phyloP scores from a whole-genome alignment of 805 yeast species.

The Gaillardinia entomophila region DNA sequence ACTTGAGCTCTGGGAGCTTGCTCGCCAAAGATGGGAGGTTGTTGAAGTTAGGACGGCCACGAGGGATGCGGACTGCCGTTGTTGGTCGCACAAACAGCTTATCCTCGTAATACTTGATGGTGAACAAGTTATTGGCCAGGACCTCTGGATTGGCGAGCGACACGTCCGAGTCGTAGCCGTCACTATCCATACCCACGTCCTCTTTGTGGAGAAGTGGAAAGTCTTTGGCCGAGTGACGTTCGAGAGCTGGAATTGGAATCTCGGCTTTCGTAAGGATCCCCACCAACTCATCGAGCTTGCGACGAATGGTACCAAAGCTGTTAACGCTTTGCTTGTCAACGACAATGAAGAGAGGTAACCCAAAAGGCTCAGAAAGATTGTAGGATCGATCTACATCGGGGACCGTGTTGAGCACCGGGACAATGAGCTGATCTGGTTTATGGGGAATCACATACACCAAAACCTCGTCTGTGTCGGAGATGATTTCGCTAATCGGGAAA shows the following conservation, averaged over 20 bases:
- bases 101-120: constrained; percentile 35
- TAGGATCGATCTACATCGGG: constrained; percentile 31
- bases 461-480: constrained; percentile 56
- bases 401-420: constrained; percentile 53
- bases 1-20: constrained; percentile 21
- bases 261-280: constrained; percentile 19
- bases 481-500: constrained; percentile 62
- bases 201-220: constrained; percentile 25
- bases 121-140: constrained; percentile 45
- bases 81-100: constrained; percentile 2
- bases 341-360: constrained; percentile 70
- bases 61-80: constrained; percentile 42
- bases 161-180: constrained; percentile 40
- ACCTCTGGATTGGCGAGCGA: constrained; percentile 50
- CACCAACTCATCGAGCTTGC: constrained; percentile 43
- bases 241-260: too few relatives aligned
- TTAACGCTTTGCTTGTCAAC: constrained; percentile 43
- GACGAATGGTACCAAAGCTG: constrained; percentile 54
- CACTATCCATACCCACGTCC: constrained; percentile 17
- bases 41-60: constrained; percentile 33
- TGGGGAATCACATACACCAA: constrained; percentile 55
- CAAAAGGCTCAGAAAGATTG: constrained; percentile 49
- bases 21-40: constrained; percentile 31
- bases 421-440: constrained; percentile 32
- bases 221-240: constrained; percentile 21